Evolutionary conservation across 2,329 filamentous ascomycete genomes (phyloP).

Genomic region (Didymella sp.): DNA sequence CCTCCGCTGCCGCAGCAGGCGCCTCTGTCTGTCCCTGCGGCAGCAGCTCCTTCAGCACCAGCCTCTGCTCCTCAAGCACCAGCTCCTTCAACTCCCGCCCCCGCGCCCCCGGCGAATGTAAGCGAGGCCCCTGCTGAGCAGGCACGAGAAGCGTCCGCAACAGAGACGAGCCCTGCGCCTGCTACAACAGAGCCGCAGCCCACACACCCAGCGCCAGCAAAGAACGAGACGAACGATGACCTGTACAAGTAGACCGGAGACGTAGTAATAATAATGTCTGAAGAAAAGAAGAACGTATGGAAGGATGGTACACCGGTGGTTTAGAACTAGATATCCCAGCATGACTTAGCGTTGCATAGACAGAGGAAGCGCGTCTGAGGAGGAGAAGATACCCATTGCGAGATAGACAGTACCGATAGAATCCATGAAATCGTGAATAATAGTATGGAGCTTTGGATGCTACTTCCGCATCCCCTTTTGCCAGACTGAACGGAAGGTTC

Average conservation of each 20-base stretch:
- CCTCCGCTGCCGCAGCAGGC: slow-evolving; percentile 12
- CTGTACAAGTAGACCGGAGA: slow-evolving; percentile 25
- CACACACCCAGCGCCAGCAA: slow-evolving; percentile 11
- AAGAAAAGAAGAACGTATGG: neutral
- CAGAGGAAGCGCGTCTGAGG: neutral
- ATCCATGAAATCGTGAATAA: neutral
- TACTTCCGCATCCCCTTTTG: too few relatives aligned
- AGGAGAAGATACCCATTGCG: slow-evolving; percentile 11
- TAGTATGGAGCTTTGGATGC: too few relatives aligned
- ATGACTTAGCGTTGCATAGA: slow-evolving; percentile 5
- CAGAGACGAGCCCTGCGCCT: neutral
- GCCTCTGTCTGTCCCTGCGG: neutral
- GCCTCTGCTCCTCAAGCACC: neutral
- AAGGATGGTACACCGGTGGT: neutral
- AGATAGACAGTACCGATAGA: neutral
- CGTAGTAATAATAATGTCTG: slow-evolving; percentile 1
- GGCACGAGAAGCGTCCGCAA: neutral
- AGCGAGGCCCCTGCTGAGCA: slow-evolving; percentile 9
- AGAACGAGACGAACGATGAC: slow-evolving; percentile 27
- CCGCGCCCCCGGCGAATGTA: slow-evolving; percentile 3
- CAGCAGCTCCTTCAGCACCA: neutral
- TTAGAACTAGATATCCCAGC: neutral
- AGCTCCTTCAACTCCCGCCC: neutral
- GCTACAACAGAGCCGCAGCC: slow-evolving; percentile 6
- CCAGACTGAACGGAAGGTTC: too few relatives aligned